Evolutionary conservation across 352 stramenopile genomes (phyloP), one percentile per base, ranked within the genome.

Genomic region (Phytophthora pistaciae): DNA sequence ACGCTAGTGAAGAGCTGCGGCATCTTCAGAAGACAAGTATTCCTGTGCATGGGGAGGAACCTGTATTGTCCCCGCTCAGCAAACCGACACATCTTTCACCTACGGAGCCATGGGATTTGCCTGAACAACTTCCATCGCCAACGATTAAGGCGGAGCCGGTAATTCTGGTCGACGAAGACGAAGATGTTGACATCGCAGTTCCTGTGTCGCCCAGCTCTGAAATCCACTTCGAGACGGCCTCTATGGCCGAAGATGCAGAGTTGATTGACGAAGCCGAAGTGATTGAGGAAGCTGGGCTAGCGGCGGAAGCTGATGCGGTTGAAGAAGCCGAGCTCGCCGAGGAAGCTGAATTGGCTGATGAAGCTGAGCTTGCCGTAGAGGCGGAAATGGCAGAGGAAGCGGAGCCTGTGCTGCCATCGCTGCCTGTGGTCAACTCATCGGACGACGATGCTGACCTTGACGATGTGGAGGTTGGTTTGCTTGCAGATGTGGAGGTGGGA

Each of bases 401-500:
- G 53, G 65, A 73, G 27, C 55, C 31, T 38, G 49, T 49, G 27
- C 38, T 74, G 31, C 25, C 66, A 21, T 64, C 66, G n/a, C 42
- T 68, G 16, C 60, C 70, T 5, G 57, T 68, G 25, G 27, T 60
- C 8, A 58, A 52, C 16, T 66, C 49, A 13, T 13, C 10, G 21
- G 70, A 72, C 8, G 62, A 61, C 42, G 31, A 49, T 33, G 23
- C 72, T 6, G 68, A 70, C 20, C n/a, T 64, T 27, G 69, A 74
- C 31, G 69, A 74, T 23, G 75, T 85, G 13, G 75, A 85, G 54
- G 62, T 81, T 13, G 80, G 75, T 1, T 67, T 79, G 61, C 67
- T 88, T 54, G 75, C 72, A 27, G 69, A 84, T 64, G 68, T 79
- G 10, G 77, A 75, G 33, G 58, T 83, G 56, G 77, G 77, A 1